Conservation (phyloP, 352 stramenopile species). For the Pythium sukuiense region DNA sequence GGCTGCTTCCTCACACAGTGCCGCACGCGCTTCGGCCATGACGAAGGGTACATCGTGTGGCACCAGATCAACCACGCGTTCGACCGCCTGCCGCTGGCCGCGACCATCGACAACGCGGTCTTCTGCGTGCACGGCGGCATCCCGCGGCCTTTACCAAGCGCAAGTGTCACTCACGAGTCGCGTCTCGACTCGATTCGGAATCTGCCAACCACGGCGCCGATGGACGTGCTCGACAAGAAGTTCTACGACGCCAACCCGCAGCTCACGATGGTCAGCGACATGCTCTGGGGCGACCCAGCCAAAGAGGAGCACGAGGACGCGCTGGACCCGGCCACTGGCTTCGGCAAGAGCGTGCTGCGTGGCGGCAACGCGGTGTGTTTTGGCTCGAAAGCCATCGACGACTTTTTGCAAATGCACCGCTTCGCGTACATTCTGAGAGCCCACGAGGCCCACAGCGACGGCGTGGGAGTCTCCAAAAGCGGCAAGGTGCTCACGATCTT, state of each 20-base stretch:
- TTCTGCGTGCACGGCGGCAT: conserved; percentile 58
- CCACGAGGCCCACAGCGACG: conserved; percentile 86
- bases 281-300: conserved; percentile 61
- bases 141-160: conserved; percentile 22
- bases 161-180: background rate
- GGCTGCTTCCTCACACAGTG: conserved; percentile 66
- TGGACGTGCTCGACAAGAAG: conserved; percentile 47
- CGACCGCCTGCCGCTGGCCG: conserved; percentile 68
- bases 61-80: conserved; percentile 75
- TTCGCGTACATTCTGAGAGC: conserved; percentile 72
- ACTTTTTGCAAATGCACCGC: conserved; percentile 56
- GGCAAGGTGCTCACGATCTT: conserved; percentile 70
- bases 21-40: conserved; percentile 46
- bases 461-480: conserved; percentile 55
- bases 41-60: conserved; percentile 81
- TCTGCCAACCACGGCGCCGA: conserved; percentile 31
- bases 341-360: conserved; percentile 41
- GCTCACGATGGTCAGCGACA: conserved; percentile 58
- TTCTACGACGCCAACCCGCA: conserved; percentile 38
- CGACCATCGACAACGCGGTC: conserved; percentile 82
- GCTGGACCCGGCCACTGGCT: conserved; percentile 67
- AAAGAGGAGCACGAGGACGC: conserved; percentile 28
- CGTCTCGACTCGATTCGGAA: conserved; percentile 52
- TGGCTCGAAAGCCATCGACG: conserved; percentile 57
- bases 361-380: conserved; percentile 75